Percentiles rank a stretch among this genome's conserved stretches.
phyloP scores from a whole-genome alignment of 192 early-diverging fungal genomes.

The Podila epigama region DNA sequence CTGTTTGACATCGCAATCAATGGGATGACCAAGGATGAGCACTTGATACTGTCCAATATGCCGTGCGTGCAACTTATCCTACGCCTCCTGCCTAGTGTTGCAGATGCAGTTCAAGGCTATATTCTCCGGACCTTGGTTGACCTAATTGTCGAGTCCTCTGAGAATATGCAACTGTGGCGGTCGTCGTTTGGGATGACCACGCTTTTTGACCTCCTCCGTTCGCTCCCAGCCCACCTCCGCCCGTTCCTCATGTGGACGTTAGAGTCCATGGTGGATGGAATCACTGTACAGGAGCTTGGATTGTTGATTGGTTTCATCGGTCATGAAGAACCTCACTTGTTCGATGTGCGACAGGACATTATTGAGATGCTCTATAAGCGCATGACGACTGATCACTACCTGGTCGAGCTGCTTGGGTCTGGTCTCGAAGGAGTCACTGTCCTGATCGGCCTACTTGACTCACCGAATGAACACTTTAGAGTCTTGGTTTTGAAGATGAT shows the following conservation, averaged over 20 bases:
- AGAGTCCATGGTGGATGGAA: conserved; percentile 51
- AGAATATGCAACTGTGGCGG: conserved; percentile 48
- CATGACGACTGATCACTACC: conserved; percentile 39
- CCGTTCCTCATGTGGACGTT: conserved; percentile 51
- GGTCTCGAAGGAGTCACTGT: conserved; percentile 48
- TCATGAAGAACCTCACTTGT: conserved; percentile 25
- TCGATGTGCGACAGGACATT: conserved; percentile 47
- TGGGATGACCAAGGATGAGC: conserved; percentile 51
- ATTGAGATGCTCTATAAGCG: conserved; percentile 50
- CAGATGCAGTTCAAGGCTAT: conserved; percentile 44
- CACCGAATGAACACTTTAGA: conserved; percentile 50
- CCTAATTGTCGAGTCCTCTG: conserved; percentile 45
- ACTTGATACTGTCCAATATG: conserved; percentile 45
- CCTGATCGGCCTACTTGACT: conserved; percentile 41
- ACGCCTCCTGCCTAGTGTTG: conserved; percentile 21
- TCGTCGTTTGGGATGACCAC: conserved; percentile 33
- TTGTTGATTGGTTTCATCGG: conserved; percentile 43
- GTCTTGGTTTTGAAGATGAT: conserved; percentile 52
- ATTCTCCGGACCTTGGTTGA: conserved; percentile 50
- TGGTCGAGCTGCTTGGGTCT: conserved; percentile 45
- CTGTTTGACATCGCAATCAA: conserved; percentile 51
- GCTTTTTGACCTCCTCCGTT: conserved; percentile 44
- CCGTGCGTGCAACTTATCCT: conserved; percentile 41
- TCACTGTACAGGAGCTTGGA: conserved; percentile 47
- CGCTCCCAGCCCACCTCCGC: conserved; percentile 34